Percentiles rank a stretch among this genome's conserved stretches.
These are phyloP conservation scores for Trypanosoma lewisi DNA, from an alignment of 208 protist genomes.

Conservation along the genomic window DNA sequence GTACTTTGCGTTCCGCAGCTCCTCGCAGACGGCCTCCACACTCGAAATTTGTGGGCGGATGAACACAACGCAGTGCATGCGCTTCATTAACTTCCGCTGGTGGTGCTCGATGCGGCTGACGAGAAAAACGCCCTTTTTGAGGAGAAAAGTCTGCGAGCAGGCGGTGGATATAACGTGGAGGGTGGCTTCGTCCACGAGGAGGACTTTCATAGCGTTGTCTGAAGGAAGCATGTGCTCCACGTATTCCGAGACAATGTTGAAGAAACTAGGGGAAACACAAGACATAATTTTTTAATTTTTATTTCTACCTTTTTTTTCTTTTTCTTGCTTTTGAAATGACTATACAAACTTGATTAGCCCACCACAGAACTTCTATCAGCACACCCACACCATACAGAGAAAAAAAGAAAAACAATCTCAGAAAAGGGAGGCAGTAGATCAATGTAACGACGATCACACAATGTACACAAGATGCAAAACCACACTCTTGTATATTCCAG, in stretches of 20 bases:
- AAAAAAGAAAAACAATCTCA: too few relatives aligned
- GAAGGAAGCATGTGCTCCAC: constrained; percentile 57
- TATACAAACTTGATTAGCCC: too few relatives aligned
- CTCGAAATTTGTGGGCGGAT: constrained; percentile 91
- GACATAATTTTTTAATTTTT: constrained; percentile 6
- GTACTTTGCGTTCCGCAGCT: constrained; percentile 91
- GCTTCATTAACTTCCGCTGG: constrained; percentile 87
- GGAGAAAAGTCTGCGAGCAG: constrained; percentile 92
- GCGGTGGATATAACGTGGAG: constrained; percentile 93
- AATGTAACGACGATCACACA: too few relatives aligned
- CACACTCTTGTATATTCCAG: too few relatives aligned
- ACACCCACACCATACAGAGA: too few relatives aligned
- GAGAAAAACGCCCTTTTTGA: constrained; percentile 96
- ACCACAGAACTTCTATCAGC: too few relatives aligned
- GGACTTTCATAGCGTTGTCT: constrained; percentile 92
- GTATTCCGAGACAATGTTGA: constrained; percentile 55
- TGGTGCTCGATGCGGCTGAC: constrained; percentile 86
- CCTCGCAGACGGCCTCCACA: constrained; percentile 73
- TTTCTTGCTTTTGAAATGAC: background rate
- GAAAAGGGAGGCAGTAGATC: too few relatives aligned
- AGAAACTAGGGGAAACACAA: constrained; percentile 16
- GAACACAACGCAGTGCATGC: constrained; percentile 92
- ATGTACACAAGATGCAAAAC: too few relatives aligned
- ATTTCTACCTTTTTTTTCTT: background rate
- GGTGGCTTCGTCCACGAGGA: constrained; percentile 94